Evolutionary conservation across 345 rosid genomes (phyloP).

Genomic region (Pelargonium nanum): DNA sequence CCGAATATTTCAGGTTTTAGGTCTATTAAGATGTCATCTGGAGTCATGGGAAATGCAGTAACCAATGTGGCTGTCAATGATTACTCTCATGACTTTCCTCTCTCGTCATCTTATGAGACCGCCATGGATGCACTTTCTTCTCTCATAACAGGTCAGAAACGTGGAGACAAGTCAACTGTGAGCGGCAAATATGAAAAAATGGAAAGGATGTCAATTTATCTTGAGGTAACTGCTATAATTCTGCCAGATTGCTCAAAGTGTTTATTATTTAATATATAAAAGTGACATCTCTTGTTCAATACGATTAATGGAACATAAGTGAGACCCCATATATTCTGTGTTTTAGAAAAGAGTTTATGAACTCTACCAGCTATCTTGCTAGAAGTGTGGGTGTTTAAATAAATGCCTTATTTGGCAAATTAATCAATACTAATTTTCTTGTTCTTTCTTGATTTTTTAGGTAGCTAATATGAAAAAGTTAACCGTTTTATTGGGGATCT

Average conservation of each 20-base stretch:
- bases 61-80: constrained; percentile 22
- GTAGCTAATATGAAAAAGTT: too few relatives aligned
- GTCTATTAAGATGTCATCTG: constrained; percentile 26
- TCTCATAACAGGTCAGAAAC: constrained; percentile 57
- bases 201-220: constrained; percentile 59
- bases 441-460: too few relatives aligned
- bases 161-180: constrained; percentile 35
- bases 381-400: too few relatives aligned
- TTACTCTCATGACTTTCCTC: constrained; percentile 23
- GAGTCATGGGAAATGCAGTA: constrained; percentile 25
- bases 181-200: constrained; percentile 42
- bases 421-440: too few relatives aligned
- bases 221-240: constrained; percentile 36
- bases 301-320: too few relatives aligned
- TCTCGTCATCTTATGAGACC: constrained; percentile 48
- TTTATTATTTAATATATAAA: constrained; percentile 1
- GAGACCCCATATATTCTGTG: too few relatives aligned
- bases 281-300: neutral
- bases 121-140: constrained; percentile 87
- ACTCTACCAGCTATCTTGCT: too few relatives aligned
- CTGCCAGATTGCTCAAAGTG: constrained; percentile 5
- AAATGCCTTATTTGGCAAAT: too few relatives aligned
- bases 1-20: constrained; percentile 31
- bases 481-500: too few relatives aligned
- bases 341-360: too few relatives aligned